A percentile compares a stretch with the other conserved stretches of the same genome.
These are phyloP conservation scores for Trichosporon sp. DNA, from an alignment of 1,284 basidiomycete genomes.

Conservation along the genomic window DNA sequence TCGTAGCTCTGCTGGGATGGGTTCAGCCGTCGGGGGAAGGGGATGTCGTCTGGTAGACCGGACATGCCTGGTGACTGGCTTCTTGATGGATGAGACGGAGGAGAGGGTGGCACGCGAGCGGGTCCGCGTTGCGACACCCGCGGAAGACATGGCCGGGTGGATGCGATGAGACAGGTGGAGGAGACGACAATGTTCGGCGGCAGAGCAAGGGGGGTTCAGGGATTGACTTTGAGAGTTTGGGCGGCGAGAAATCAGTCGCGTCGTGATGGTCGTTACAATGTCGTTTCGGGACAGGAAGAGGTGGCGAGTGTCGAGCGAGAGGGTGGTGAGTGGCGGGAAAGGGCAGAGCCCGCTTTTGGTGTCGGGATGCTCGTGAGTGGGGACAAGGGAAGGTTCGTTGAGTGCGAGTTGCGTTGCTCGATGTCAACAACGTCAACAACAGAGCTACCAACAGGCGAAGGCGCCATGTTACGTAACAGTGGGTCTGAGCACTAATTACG, in stretches of 20 bases:
- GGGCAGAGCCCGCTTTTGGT: background rate
- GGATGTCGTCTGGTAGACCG: background rate
- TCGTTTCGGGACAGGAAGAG: background rate
- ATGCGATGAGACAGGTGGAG: background rate
- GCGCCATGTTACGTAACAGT: background rate
- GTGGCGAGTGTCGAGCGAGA: background rate
- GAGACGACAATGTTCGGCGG: background rate
- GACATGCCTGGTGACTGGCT: constrained; percentile 4
- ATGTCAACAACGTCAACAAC: background rate
- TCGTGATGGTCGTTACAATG: background rate
- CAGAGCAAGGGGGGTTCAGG: background rate
- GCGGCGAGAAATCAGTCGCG: constrained; percentile 13
- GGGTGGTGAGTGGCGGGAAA: background rate
- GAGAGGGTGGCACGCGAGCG: constrained; percentile 11
- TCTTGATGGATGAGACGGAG: background rate
- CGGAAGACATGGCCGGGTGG: background rate
- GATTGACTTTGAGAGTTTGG: background rate
- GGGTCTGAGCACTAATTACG: no score
- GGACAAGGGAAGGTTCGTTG: background rate
- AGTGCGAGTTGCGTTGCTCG: background rate
- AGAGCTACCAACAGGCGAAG: background rate
- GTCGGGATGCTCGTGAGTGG: background rate
- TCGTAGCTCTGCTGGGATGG: background rate
- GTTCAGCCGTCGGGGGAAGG: background rate
- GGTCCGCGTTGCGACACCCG: constrained; percentile 9